Evolutionary conservation across 306 rosid species (phyloP).

Genomic region (Rubus idaeus): DNA sequence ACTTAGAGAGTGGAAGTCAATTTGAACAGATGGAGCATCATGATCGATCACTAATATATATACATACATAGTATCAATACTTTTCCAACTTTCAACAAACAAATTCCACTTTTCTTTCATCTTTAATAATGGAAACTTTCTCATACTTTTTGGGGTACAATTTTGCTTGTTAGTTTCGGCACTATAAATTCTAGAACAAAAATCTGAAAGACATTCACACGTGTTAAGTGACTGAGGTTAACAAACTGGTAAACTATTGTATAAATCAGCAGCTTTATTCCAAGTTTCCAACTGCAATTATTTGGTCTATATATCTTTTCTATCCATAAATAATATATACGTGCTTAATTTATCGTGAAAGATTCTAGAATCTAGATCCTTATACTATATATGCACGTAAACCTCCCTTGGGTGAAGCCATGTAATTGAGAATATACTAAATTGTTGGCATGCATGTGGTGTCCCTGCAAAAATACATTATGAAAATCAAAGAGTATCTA

Average conservation of each 20-base stretch:
- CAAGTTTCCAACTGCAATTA: constrained; percentile 1
- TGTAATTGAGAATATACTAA: background rate
- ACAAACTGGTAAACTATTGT: background rate
- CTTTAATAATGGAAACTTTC: background rate
- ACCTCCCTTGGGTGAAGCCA: background rate
- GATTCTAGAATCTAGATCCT: background rate
- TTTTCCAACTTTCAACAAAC: background rate
- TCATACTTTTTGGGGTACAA: background rate
- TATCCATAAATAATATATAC: background rate
- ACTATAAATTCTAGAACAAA: background rate
- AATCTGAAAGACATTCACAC: background rate
- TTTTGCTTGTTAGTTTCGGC: background rate
- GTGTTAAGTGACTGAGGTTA: background rate
- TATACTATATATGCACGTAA: background rate
- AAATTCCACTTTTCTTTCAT: background rate
- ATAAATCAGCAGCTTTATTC: background rate
- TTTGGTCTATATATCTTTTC: too few species aligned
- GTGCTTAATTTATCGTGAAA: background rate
- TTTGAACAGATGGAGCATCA: background rate
- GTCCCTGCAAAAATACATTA: background rate
- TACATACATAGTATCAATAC: background rate
- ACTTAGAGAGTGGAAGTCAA: background rate
- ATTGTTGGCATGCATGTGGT: constrained; percentile 8
- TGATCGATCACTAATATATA: background rate
- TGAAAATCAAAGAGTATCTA: constrained; percentile 9